phyloP scores from a whole-genome alignment of 495 filamentous ascomycete species.

The Trichoderma asperelloides region DNA sequence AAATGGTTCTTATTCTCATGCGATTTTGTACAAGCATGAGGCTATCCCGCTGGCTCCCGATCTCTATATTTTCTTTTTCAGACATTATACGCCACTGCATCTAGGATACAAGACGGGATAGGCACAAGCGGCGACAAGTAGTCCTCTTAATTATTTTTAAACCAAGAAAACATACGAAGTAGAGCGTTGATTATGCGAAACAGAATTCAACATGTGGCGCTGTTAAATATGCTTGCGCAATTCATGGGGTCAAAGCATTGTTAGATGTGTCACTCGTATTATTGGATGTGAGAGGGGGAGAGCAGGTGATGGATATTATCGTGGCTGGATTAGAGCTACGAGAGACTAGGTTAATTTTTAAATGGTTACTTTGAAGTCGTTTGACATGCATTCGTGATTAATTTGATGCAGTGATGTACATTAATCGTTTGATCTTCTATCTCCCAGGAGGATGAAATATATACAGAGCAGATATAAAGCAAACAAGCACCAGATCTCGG shows the following conservation, averaged over 20 bases:
- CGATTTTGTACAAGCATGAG: background rate
- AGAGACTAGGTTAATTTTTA: background rate
- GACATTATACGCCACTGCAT: background rate
- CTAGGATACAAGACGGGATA: background rate
- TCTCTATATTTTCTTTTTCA: background rate
- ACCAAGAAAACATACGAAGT: background rate
- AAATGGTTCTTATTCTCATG: background rate
- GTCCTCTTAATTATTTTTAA: background rate
- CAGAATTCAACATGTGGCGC: background rate
- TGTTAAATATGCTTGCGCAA: background rate
- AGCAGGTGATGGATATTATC: background rate
- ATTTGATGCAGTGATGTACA: background rate
- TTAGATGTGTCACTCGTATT: background rate
- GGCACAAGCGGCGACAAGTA: background rate
- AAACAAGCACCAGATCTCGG: too few relatives aligned
- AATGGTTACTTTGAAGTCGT: background rate
- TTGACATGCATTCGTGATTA: background rate
- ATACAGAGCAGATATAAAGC: too few relatives aligned
- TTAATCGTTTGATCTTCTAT: too few relatives aligned
- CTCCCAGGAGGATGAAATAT: too few relatives aligned
- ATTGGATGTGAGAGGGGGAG: background rate
- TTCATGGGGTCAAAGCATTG: background rate
- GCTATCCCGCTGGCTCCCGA: background rate
- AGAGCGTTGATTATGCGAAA: background rate
- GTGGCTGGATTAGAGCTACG: background rate